These are phyloP conservation scores for Aspergillus leporis DNA, from an alignment of 495 filamentous ascomycete species.

Conservation along the genomic window DNA sequence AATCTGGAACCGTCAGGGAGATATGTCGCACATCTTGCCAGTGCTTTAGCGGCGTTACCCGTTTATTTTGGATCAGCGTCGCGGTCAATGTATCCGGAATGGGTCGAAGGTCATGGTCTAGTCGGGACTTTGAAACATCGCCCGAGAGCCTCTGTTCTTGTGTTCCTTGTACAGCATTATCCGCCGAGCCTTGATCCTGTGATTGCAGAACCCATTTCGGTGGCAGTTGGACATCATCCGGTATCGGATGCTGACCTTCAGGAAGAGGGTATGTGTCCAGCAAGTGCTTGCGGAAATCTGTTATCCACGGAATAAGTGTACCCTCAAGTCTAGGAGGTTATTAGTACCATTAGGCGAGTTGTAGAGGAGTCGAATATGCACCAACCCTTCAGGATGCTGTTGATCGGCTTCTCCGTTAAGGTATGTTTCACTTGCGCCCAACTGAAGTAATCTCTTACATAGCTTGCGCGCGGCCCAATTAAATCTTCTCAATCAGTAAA, in stretches of 20 bases:
- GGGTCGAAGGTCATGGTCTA: constrained; percentile 51
- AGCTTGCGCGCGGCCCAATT: constrained; percentile 92
- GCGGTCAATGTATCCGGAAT: constrained; percentile 51
- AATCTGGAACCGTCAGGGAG: constrained; percentile 50
- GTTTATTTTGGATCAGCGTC: constrained; percentile 56
- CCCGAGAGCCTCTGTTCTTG: constrained; percentile 10
- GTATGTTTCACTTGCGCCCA: constrained; percentile 79
- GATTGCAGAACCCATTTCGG: constrained; percentile 75
- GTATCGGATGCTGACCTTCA: constrained; percentile 64
- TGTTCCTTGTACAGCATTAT: background rate
- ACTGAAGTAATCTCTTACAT: constrained; percentile 78
- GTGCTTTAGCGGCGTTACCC: constrained; percentile 72
- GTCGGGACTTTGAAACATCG: constrained; percentile 31
- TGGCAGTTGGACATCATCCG: constrained; percentile 71
- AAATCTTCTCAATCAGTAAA: constrained; percentile 57
- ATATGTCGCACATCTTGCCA: constrained; percentile 94
- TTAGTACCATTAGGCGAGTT: constrained; percentile 8
- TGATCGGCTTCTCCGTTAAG: constrained; percentile 86
- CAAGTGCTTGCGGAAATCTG: constrained; percentile 62
- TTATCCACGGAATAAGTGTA: constrained; percentile 75
- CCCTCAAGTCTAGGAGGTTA: constrained; percentile 66
- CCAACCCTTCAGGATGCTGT: constrained; percentile 87
- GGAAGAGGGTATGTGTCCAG: constrained; percentile 70
- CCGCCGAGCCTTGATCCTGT: constrained; percentile 16
- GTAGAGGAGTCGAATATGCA: constrained; percentile 8